Evolutionary conservation across 257 asterid species (phyloP).

Genomic region (Knoxia roxburghii): DNA sequence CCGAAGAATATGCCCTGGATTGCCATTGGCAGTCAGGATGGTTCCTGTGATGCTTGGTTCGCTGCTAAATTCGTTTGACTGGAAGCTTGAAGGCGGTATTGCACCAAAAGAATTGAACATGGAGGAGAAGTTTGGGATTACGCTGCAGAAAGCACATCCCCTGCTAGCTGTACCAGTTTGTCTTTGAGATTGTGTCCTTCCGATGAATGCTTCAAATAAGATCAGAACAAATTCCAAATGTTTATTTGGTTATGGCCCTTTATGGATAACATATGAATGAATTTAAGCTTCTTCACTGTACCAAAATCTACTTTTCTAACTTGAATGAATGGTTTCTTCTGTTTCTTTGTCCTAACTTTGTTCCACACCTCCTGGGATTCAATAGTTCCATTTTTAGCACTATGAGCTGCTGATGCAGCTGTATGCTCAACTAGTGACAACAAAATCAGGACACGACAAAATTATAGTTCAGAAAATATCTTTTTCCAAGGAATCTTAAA

Average conservation of each 20-base stretch:
- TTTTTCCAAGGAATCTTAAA: too few species aligned
- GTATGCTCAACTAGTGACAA: too few species aligned
- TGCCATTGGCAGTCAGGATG: constrained; percentile 26
- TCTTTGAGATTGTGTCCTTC: background rate
- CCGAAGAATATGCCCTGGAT: constrained; percentile 29
- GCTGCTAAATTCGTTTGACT: constrained; percentile 22
- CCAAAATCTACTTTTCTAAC: too few species aligned
- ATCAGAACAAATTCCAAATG: background rate
- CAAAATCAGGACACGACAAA: too few species aligned
- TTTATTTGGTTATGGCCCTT: background rate
- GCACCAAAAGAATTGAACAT: constrained; percentile 26
- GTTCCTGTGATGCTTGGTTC: constrained; percentile 27
- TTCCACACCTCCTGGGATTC: too few species aligned
- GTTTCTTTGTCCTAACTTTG: too few species aligned
- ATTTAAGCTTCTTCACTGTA: background rate
- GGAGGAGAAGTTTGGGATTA: constrained; percentile 33
- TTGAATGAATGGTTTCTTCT: background rate
- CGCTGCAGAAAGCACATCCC: constrained; percentile 23
- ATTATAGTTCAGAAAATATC: too few species aligned
- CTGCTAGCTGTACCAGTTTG: constrained; percentile 20
- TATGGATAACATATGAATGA: background rate
- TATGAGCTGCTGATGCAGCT: too few species aligned
- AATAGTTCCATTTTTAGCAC: too few species aligned
- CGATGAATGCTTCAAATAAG: background rate
- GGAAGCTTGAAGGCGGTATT: constrained; percentile 27